phyloP scores from a whole-genome alignment of 2,329 filamentous ascomycete species.

The Sarocladium brachiariae region DNA sequence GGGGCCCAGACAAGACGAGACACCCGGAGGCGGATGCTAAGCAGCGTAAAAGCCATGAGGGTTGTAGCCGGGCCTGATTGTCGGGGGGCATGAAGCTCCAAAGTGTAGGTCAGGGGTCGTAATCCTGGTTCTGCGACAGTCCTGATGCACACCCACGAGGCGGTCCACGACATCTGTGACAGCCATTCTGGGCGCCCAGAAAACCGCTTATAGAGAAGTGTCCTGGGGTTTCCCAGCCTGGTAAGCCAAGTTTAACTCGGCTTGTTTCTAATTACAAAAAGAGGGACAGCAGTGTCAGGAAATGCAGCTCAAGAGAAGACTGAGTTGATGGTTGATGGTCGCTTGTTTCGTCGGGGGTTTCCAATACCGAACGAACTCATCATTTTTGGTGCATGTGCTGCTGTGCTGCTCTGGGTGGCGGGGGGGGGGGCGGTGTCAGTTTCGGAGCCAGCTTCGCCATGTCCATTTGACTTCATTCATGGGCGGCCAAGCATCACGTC shows the following conservation, averaged over 20 bases:
- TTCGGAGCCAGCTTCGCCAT: neutral
- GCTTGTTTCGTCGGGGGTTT: neutral
- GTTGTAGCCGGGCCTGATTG: neutral
- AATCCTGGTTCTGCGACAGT: conserved; percentile 15
- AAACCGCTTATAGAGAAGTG: neutral
- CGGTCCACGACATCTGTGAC: neutral
- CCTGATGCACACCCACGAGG: conserved; percentile 12
- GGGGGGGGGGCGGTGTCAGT: neutral
- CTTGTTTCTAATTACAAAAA: conserved; percentile 4
- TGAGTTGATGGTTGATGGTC: neutral
- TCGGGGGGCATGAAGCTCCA: conserved; percentile 4
- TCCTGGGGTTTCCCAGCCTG: neutral
- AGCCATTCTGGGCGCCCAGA: conserved; percentile 5
- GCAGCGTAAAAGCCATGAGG: conserved; percentile 1
- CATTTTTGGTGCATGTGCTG: no score
- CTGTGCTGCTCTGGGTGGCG: no score
- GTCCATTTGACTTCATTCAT: neutral
- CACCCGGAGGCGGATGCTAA: neutral
- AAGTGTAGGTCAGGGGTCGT: conserved; percentile 2
- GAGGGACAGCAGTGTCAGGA: neutral
- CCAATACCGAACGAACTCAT: neutral
- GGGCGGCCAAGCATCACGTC: no score
- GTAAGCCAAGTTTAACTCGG: neutral
- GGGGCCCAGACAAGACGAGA: conserved; percentile 6
- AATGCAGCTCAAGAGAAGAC: neutral